A percentile compares a stretch with the other conserved stretches of the same genome.
Evolutionary conservation across 208 protist species (phyloP).

Genomic region (Trypanosoma rangeli): DNA sequence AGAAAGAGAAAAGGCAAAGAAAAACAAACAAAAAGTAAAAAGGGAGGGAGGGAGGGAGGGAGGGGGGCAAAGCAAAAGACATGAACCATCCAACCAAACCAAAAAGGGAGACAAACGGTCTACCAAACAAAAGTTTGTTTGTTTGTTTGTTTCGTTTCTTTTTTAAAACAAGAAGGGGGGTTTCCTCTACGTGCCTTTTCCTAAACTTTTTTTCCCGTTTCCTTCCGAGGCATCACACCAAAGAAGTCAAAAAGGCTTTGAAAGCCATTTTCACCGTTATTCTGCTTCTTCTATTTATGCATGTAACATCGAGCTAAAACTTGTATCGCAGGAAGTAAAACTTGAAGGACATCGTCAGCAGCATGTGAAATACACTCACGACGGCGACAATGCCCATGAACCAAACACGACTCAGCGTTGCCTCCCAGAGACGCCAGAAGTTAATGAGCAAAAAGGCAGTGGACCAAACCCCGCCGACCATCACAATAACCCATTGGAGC

Average conservation of each 20-base stretch:
- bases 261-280: slow-evolving; percentile 1
- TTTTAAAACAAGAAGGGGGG: neutral
- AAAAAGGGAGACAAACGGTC: neutral
- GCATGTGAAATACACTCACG: slow-evolving; percentile 67
- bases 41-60: neutral
- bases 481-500: slow-evolving; percentile 75
- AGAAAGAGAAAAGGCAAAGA: slow-evolving; percentile 6
- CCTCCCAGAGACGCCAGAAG: slow-evolving; percentile 82
- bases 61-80: neutral
- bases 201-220: slow-evolving; percentile 8
- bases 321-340: slow-evolving; percentile 89
- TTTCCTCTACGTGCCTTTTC: neutral
- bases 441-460: slow-evolving; percentile 73
- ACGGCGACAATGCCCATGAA: slow-evolving; percentile 63
- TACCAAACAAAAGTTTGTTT: neutral
- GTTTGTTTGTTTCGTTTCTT: too few relatives aligned
- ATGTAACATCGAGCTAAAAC: slow-evolving; percentile 19
- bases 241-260: too few relatives aligned
- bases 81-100: neutral
- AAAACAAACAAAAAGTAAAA: slow-evolving; percentile 5
- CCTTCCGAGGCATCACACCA: neutral
- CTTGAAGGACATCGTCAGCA: slow-evolving; percentile 81
- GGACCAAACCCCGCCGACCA: slow-evolving; percentile 74
- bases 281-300: slow-evolving; percentile 12
- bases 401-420: slow-evolving; percentile 57